These are phyloP conservation scores for Agrocybe praecox DNA, from an alignment of 768 basidiomycete genomes.

Conservation along the genomic window DNA sequence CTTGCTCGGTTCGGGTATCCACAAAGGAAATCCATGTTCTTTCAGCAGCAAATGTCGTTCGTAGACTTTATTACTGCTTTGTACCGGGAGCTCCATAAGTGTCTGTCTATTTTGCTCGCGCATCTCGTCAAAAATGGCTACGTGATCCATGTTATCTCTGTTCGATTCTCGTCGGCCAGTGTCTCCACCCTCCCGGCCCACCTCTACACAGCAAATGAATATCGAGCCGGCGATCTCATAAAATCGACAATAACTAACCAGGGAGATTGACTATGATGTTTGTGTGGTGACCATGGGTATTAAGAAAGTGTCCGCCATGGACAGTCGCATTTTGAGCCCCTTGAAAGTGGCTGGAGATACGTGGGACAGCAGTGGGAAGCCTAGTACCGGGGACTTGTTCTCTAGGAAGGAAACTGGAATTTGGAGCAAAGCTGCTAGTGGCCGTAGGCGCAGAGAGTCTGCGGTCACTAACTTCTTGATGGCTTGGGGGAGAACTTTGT, in stretches of 20 bases:
- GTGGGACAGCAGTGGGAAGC: background rate
- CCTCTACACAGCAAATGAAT: background rate
- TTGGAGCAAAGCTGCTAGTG: too few relatives aligned
- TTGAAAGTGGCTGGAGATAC: background rate
- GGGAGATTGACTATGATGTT: background rate
- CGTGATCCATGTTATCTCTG: background rate
- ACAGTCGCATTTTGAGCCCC: background rate
- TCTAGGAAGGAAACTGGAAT: too few relatives aligned
- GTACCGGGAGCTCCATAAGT: background rate
- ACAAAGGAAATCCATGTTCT: slow-evolving; percentile 12
- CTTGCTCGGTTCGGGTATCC: slow-evolving; percentile 14
- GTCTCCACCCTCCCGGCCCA: background rate
- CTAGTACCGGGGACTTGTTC: too few relatives aligned
- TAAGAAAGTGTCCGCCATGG: background rate
- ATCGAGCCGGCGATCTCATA: background rate
- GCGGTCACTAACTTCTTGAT: too few relatives aligned
- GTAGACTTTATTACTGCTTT: slow-evolving; percentile 10
- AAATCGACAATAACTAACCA: background rate
- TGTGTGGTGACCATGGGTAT: background rate
- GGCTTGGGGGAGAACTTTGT: too few relatives aligned
- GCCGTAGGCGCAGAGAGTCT: too few relatives aligned
- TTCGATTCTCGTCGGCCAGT: background rate
- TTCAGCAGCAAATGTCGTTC: slow-evolving; percentile 6
- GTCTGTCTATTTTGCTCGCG: background rate
- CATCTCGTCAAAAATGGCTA: background rate